Evolutionary conservation across 2,329 filamentous ascomycete species (phyloP).

Genomic region (Aspergillus sp.): DNA sequence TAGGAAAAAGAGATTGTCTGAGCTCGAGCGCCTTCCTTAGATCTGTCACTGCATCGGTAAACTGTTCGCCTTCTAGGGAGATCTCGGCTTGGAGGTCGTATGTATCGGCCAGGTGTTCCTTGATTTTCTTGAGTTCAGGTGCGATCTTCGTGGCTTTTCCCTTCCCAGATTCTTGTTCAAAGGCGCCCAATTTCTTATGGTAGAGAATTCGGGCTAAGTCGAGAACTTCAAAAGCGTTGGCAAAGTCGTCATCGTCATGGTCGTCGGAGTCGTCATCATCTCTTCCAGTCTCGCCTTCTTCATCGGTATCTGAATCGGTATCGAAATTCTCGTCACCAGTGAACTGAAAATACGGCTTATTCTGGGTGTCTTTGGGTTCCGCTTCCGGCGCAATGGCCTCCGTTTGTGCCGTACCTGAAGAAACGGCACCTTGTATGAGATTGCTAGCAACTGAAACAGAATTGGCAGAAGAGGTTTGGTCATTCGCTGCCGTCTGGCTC

Average conservation of each 20-base stretch:
- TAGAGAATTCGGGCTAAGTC: constrained; percentile 63
- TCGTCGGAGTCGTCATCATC: constrained; percentile 64
- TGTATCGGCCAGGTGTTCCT: constrained; percentile 86
- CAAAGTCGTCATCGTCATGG: constrained; percentile 62
- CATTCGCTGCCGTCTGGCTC: constrained; percentile 52
- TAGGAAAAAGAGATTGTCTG: constrained; percentile 74
- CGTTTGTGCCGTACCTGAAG: constrained; percentile 20
- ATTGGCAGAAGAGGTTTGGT: constrained; percentile 34
- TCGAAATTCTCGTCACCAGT: constrained; percentile 92
- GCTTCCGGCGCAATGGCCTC: constrained; percentile 16
- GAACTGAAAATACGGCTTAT: constrained; percentile 80
- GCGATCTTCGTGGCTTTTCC: constrained; percentile 48
- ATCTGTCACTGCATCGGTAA: constrained; percentile 82
- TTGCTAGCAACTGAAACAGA: constrained; percentile 19
- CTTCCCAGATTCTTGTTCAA: constrained; percentile 47
- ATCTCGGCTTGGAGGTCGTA: constrained; percentile 95
- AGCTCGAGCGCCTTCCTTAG: constrained; percentile 73
- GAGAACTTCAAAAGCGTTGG: constrained; percentile 63
- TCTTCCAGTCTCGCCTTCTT: constrained; percentile 40
- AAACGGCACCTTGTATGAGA: constrained; percentile 28
- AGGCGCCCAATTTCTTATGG: constrained; percentile 54
- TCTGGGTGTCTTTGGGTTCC: constrained; percentile 21
- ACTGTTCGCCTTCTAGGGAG: constrained; percentile 94
- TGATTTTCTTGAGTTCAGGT: constrained; percentile 59
- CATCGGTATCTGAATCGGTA: constrained; percentile 60